Evolutionary conservation across 192 early-diverging fungal genomes (phyloP).

Genomic region (Nowakowskiella sp.): DNA sequence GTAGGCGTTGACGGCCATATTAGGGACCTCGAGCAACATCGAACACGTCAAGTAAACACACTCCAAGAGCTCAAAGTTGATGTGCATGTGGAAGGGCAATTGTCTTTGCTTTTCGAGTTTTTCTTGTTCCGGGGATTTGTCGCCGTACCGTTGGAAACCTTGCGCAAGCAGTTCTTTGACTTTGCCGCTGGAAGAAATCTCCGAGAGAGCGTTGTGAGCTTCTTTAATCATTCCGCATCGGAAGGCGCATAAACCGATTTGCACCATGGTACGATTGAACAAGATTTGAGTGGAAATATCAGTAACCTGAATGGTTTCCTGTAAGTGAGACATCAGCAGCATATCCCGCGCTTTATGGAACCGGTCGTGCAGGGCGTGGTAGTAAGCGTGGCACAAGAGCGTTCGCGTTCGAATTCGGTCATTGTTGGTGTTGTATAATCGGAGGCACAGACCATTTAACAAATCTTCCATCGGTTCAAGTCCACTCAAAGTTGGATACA

Average conservation of each 20-base stretch:
- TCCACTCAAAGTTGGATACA: slow-evolving; percentile 30
- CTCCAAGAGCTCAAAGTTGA: slow-evolving; percentile 97
- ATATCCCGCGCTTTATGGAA: slow-evolving; percentile 90
- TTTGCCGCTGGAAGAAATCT: slow-evolving; percentile 76
- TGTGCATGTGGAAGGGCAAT: slow-evolving; percentile 99
- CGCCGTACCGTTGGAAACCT: slow-evolving; percentile 67
- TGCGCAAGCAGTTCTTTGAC: slow-evolving; percentile 91
- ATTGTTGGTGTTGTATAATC: slow-evolving; percentile 77
- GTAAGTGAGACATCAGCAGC: slow-evolving; percentile 97
- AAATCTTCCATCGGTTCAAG: slow-evolving; percentile 48
- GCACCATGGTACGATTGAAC: slow-evolving; percentile 93
- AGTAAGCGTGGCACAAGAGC: slow-evolving; percentile 95
- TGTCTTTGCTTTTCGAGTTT: slow-evolving; percentile 88
- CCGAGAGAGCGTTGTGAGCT: slow-evolving; percentile 75
- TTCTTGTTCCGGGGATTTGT: slow-evolving; percentile 86
- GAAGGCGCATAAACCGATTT: slow-evolving; percentile 96
- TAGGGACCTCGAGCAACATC: slow-evolving; percentile 97
- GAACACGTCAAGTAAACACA: slow-evolving; percentile 91
- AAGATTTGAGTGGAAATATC: slow-evolving; percentile 91
- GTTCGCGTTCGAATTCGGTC: slow-evolving; percentile 84
- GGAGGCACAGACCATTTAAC: slow-evolving; percentile 77
- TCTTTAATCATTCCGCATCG: slow-evolving; percentile 87
- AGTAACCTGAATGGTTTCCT: slow-evolving; percentile 81
- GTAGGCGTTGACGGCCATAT: slow-evolving; percentile 70
- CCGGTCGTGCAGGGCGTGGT: slow-evolving; percentile 93